Evolutionary conservation across 371 early-diverging fungal species (phyloP), one percentile per base, ranked within the genome.

Genomic region (Mucor mucedo): DNA sequence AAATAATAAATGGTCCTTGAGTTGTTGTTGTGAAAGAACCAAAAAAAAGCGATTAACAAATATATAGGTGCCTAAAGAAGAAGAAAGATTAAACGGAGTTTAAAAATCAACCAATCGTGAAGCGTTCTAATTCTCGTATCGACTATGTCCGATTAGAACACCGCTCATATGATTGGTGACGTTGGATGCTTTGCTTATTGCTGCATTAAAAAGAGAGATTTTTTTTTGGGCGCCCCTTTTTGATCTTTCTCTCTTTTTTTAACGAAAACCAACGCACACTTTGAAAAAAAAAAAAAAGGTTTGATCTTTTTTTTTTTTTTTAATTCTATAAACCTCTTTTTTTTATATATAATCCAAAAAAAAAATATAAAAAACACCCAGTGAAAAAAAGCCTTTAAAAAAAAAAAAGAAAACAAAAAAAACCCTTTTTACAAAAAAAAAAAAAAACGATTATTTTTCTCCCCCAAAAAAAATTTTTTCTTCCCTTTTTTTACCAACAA

Each of bases 301-400:
- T 35, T 35, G 35, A 35, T 35, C 35, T 35, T 35, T 35, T 35
- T 35, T 42, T 30, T 33, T 52, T 52, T 60, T 60, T 52, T 21
- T 30, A 3, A 35, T 42, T 52, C 52, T 52, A 40, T 60, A 42
- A 21, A 27, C 40, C 27, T 40, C 44, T 53, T 53, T 21, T n/a
- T 53, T 30, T 29, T 8, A 11, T 44, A 11, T 44, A 11, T 52
- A 49, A 30, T 40, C 41, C 41, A 42, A 42, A 10, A 14, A 30
- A n/a, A 11, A 42, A 32, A 32, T 41, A 41, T 30, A 42, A 60
- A 60, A 60, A 59, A 52, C 35, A 35, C 35, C 35, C 35, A 35
- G 35, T 35, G 8, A 35, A 35, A 35, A 35, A 6, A 50, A 52
- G 28, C 9, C n/a, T 28, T 28, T 28, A 48, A 48, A 48, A 48